These are phyloP conservation scores for Puccinia triticina DNA, from an alignment of 1,284 basidiomycete species.

Conservation along the genomic window DNA sequence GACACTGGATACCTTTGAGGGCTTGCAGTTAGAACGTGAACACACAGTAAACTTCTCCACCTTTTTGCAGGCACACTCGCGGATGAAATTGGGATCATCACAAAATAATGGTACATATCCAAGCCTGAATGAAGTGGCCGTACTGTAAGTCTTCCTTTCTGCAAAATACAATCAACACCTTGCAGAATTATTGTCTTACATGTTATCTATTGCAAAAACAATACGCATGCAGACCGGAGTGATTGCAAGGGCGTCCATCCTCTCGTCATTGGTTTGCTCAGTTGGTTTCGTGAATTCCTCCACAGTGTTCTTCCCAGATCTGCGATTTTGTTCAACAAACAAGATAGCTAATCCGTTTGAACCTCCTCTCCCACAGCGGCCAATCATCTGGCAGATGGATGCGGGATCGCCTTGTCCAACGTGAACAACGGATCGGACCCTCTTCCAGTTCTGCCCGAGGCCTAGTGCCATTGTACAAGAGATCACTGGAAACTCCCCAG, in stretches of 20 bases:
- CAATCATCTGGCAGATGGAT: constrained; percentile 9
- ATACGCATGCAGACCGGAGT: background rate
- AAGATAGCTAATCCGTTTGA: background rate
- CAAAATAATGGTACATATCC: background rate
- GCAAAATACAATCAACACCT: background rate
- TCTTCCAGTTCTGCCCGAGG: constrained; percentile 1
- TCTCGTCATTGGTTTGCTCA: background rate
- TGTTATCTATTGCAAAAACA: background rate
- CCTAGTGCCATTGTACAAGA: too few species aligned
- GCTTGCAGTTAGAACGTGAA: too few species aligned
- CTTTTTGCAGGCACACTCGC: too few species aligned
- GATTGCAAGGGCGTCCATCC: constrained; percentile 12
- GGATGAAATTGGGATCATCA: background rate
- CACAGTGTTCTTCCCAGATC: background rate
- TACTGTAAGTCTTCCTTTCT: background rate
- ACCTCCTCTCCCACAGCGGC: background rate
- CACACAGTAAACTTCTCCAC: too few species aligned
- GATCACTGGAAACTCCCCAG: too few species aligned
- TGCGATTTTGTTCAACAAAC: constrained; percentile 2
- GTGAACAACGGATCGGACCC: background rate
- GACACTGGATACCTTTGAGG: too few species aligned
- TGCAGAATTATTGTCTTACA: background rate
- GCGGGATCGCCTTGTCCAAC: background rate
- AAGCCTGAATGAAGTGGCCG: background rate
- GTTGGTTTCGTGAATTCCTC: background rate